Percentiles rank a stretch among this genome's conserved stretches.
phyloP scores from a whole-genome alignment of 768 basidiomycete genomes.

The Mycena metata region DNA sequence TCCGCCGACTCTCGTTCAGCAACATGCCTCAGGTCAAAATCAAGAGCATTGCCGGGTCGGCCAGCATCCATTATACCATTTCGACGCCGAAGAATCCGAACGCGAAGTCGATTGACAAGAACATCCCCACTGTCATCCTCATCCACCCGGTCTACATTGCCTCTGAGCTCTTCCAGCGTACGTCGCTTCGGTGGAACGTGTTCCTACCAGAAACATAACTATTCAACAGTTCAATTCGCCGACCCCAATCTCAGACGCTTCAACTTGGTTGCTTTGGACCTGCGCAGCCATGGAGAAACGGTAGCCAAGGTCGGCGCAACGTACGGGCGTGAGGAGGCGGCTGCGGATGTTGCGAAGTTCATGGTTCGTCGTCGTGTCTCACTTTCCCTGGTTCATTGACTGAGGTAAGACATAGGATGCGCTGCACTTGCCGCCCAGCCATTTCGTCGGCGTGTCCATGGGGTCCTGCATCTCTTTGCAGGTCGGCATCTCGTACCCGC shows the following conservation, averaged over 20 bases:
- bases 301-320: constrained; percentile 43
- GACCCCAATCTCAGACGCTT: constrained; percentile 52
- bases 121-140: constrained; percentile 54
- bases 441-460: constrained; percentile 54
- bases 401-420: constrained; percentile 42
- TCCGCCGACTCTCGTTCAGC: not conserved
- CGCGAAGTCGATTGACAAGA: constrained; percentile 48
- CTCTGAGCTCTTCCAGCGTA: constrained; percentile 53
- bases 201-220: not conserved
- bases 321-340: constrained; percentile 49
- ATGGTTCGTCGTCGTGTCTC: constrained; percentile 43
- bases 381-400: not conserved
- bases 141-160: constrained; percentile 53
- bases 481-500: constrained; percentile 48
- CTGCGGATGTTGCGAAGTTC: constrained; percentile 49
- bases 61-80: constrained; percentile 52
- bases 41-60: constrained; percentile 45
- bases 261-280: constrained; percentile 54
- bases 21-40: constrained; percentile 51
- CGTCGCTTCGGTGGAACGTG: constrained; percentile 25
- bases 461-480: constrained; percentile 51
- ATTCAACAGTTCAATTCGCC: constrained; percentile 49
- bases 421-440: constrained; percentile 49
- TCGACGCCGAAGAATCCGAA: constrained; percentile 51
- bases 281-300: constrained; percentile 52